Evolutionary conservation across 257 asterid genomes (phyloP).

Genomic region (Penstemon newberryi): DNA sequence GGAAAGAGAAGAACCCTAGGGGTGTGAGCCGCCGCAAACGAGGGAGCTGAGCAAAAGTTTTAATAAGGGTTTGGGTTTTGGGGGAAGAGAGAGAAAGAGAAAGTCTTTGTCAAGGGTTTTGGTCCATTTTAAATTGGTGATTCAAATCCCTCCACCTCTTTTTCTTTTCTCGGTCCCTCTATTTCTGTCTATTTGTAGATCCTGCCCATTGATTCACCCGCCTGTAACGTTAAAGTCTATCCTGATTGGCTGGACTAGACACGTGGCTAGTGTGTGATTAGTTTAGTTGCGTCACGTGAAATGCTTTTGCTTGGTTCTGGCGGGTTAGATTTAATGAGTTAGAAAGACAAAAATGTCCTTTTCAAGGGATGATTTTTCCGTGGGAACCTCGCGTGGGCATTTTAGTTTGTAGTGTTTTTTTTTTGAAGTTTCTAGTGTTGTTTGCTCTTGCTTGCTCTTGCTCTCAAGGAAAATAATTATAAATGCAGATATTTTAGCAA

Average conservation of each 20-base stretch:
- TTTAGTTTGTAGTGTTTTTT: conserved; percentile 20
- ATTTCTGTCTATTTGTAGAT: conserved; percentile 30
- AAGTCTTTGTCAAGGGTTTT: conserved; percentile 31
- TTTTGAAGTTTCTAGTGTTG: neutral
- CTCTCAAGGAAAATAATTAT: too few species aligned
- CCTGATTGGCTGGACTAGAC: neutral
- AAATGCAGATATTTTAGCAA: too few species aligned
- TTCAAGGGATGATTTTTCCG: conserved; percentile 27
- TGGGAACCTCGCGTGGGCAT: neutral
- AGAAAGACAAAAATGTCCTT: conserved; percentile 38
- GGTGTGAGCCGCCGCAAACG: conserved; percentile 50
- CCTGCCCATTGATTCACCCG: conserved; percentile 32
- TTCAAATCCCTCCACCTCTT: conserved; percentile 35
- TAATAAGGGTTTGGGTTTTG: conserved; percentile 45
- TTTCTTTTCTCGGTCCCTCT: conserved; percentile 31
- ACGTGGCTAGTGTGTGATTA: conserved; percentile 25
- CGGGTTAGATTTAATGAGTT: neutral
- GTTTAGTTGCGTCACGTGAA: conserved; percentile 25
- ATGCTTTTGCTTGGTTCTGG: neutral
- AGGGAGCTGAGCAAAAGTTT: conserved; percentile 25
- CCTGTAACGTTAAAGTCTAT: conserved; percentile 16
- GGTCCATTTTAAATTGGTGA: conserved; percentile 35
- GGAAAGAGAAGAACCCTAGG: conserved; percentile 17
- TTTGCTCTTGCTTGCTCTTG: too few species aligned
- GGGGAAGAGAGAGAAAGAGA: conserved; percentile 38